Base-by-base conservation (phyloP, 192 early-diverging fungal genomes). In the Podochytrium sp. region DNA sequence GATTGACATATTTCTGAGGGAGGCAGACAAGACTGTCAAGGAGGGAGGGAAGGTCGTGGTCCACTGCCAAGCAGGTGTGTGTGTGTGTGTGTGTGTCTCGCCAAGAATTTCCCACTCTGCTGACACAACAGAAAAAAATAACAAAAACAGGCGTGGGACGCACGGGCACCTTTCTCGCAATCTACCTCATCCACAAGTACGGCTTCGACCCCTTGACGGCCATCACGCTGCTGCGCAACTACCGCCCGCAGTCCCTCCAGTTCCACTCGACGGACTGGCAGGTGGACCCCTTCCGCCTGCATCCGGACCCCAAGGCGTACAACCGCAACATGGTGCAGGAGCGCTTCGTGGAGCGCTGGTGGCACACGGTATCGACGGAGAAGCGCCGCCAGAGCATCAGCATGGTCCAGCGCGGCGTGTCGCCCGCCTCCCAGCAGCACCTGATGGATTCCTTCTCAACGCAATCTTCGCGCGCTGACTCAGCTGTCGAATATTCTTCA, bases 111-210 rank as follows among this genome's bases (percentile, higher is more conserved):
- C 0, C 43, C 0, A 10, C 10, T 49, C n/a, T 57, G 16, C n/a
- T 57, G 27, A 57, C 14, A 57, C 55, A n/a, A 57, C 55, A 57
- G 12, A n/a, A 14, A 49, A 14, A n/a, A n/a, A 12, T 49, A 43
- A 65, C 64, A 10, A 10, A 33, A 38, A 69, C 47, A 69, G 84
- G 84, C 34, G 81, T 85, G 30, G 84, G 84, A 27, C 65, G 84
- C 30, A 85, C 84, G 1, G 84, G 84, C 50, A 71, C 68, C 20
- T 80, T 85, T 51, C 75, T 85, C n/a, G 80, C 80, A 12, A 52
- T 83, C 51, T 85, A 78, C 53, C 59, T 85, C 35, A 78, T 85
- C 64, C 65, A 80, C 32, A 83, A 79, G 72, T 81, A 85, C 71
- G 3, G 60, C n/a, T 56, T 77, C 68, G 70, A 75, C 34, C 68